Percentiles rank a stretch among this genome's conserved stretches.
These are phyloP conservation scores for Ensete glaucum DNA, from an alignment of 176 grass and related monocot genomes.

Conservation along the genomic window DNA sequence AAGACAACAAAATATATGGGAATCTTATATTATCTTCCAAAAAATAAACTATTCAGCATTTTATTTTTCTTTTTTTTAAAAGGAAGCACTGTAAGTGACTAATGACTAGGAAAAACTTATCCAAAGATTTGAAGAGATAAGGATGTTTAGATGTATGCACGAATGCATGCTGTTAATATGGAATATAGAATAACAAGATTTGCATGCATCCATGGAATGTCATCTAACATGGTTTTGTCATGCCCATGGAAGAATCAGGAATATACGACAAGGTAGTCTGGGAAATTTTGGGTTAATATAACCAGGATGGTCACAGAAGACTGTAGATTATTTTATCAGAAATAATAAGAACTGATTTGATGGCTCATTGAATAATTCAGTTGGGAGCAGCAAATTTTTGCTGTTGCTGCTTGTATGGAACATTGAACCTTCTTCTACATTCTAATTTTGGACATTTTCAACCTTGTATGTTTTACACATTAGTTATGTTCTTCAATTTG, in stretches of 20 bases:
- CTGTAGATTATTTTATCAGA: not conserved
- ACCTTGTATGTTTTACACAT: not conserved
- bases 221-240: not conserved
- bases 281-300: too few species aligned
- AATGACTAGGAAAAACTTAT: not conserved
- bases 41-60: not conserved
- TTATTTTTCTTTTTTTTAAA: not conserved
- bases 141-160: too few species aligned
- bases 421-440: not conserved
- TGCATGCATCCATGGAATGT: not conserved
- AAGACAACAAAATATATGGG: not conserved
- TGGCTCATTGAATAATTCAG: not conserved
- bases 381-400: not conserved
- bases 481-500: not conserved
- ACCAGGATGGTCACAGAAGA: not conserved
- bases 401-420: not conserved
- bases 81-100: not conserved
- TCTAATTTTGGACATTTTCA: not conserved
- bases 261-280: not conserved
- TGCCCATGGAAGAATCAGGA: not conserved
- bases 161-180: too few species aligned
- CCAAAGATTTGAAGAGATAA: too few species aligned
- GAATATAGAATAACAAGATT: too few species aligned
- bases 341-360: not conserved
- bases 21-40: not conserved